Conservation (phyloP, 768 basidiomycete genomes). For the Hygrophorus russula region DNA sequence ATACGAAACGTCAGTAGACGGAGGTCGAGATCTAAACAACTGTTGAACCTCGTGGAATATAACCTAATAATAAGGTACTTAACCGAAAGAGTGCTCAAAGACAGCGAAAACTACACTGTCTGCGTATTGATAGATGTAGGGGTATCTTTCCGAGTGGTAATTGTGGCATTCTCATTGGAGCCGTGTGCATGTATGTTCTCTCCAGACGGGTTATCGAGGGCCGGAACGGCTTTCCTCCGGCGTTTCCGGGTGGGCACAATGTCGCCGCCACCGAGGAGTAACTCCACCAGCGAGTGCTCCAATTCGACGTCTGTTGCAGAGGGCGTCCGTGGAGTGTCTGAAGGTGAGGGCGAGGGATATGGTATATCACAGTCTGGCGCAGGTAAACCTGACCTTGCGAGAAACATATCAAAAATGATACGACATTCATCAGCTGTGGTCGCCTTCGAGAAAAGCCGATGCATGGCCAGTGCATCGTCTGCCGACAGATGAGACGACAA, state of each 20-base stretch:
- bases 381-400: conserved; percentile 46
- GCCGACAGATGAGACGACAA: conserved; percentile 21
- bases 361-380: conserved; percentile 19
- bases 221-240: not conserved
- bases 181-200: not conserved
- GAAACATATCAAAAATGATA: conserved; percentile 72
- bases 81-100: no score
- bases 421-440: conserved; percentile 77
- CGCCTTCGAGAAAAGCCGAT: conserved; percentile 53
- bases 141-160: not conserved
- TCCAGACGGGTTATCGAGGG: not conserved
- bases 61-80: no score
- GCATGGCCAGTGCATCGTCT: conserved; percentile 52
- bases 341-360: conserved; percentile 24
- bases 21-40: not conserved
- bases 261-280: conserved; percentile 23
- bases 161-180: not conserved
- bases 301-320: conserved; percentile 20
- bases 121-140: not conserved
- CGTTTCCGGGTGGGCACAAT: conserved; percentile 1
- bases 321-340: conserved; percentile 13
- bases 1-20: not conserved
- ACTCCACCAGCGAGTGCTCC: conserved; percentile 41
- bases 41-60: no score
- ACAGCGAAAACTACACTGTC: no score